phyloP scores from a whole-genome alignment of 2,329 filamentous ascomycete species.

The Beauveria caledonica region DNA sequence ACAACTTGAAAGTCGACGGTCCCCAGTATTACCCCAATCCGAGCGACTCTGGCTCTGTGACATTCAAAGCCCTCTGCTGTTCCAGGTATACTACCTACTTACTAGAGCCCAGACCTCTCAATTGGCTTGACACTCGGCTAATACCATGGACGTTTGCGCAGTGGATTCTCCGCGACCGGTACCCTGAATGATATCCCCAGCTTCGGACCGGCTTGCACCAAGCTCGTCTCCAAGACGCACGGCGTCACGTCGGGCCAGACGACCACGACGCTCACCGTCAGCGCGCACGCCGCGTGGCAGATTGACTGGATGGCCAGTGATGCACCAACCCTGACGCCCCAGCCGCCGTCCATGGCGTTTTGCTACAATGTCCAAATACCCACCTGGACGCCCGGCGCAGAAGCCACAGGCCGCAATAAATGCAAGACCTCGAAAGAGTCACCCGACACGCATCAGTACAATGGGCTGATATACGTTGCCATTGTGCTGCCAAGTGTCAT shows the following conservation, averaged over 20 bases:
- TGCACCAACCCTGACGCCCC: not conserved
- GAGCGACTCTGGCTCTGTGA: not conserved
- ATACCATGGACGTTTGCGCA: not conserved
- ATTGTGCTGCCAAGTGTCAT: not conserved
- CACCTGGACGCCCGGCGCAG: slow-evolving; percentile 1
- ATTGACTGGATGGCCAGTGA: not conserved
- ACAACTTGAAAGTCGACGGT: not conserved
- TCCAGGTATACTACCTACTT: not conserved
- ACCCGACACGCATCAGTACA: not conserved
- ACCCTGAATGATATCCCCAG: not conserved
- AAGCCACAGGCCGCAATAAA: not conserved
- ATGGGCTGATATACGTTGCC: not conserved
- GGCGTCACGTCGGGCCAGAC: not conserved
- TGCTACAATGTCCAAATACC: slow-evolving; percentile 2
- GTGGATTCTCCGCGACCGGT: not conserved
- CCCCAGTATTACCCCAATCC: slow-evolving; percentile 3
- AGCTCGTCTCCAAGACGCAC: not conserved
- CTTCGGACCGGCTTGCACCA: slow-evolving; percentile 1
- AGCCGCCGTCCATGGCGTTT: not conserved
- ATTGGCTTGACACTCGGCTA: no score
- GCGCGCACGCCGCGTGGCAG: slow-evolving; percentile 1
- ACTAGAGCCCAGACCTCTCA: not conserved
- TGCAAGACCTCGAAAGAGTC: not conserved
- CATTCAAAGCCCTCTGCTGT: not conserved
- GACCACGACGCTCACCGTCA: not conserved